These are phyloP conservation scores for Penicillium sp. DNA, from an alignment of 2,329 filamentous ascomycete species.

Conservation along the genomic window DNA sequence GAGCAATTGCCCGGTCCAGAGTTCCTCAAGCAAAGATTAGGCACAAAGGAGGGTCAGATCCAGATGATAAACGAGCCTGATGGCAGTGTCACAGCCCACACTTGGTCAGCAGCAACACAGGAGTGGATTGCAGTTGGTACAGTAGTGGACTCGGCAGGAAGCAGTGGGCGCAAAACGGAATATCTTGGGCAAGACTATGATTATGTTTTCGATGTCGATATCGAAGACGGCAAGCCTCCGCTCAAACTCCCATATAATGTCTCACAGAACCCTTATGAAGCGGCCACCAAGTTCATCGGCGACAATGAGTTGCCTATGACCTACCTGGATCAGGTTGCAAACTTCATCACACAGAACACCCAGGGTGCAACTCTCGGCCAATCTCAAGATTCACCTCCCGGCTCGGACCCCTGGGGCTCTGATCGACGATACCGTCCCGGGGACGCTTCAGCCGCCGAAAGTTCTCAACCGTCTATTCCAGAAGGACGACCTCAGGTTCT, in stretches of 20 bases:
- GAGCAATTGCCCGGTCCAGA: constrained; percentile 85
- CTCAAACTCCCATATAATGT: constrained; percentile 93
- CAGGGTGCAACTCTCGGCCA: constrained; percentile 78
- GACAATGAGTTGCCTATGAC: constrained; percentile 82
- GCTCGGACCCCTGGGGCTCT: constrained; percentile 70
- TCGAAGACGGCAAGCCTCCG: constrained; percentile 87
- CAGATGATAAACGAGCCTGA: constrained; percentile 83
- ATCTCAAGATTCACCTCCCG: constrained; percentile 45
- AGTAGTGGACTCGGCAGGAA: constrained; percentile 82
- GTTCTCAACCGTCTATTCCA: constrained; percentile 26
- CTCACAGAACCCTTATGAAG: constrained; percentile 86
- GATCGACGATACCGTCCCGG: constrained; percentile 76
- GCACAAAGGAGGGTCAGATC: constrained; percentile 94
- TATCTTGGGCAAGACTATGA: constrained; percentile 87
- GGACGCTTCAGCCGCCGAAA: constrained; percentile 46
- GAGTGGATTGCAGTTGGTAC: constrained; percentile 90
- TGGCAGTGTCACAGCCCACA: constrained; percentile 77
- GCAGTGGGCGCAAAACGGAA: constrained; percentile 70
- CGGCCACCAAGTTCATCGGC: constrained; percentile 82
- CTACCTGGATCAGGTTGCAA: constrained; percentile 86
- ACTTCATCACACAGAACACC: constrained; percentile 88
- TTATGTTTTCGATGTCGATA: constrained; percentile 93
- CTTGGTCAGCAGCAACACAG: constrained; percentile 69
- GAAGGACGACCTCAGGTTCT: constrained; percentile 56
- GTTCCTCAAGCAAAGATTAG: constrained; percentile 73